Base-by-base conservation (phyloP, 73 alveolate genomes). In the Urostyla sp. region DNA sequence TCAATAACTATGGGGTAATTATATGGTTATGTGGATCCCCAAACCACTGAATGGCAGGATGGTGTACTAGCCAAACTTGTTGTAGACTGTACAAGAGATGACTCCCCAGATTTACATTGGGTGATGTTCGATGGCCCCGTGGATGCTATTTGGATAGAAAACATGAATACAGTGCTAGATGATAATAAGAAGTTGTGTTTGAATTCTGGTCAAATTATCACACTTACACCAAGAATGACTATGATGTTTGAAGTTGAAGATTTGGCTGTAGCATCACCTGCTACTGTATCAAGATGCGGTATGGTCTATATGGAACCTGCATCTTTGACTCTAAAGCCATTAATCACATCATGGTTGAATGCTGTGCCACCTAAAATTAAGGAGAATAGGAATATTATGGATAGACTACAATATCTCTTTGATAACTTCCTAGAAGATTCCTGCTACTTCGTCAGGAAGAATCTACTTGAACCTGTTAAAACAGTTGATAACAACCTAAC, bases 61-160 rank as follows among this genome's bases (percentile, higher is more conserved):
- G 99, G 99, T 43, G 95, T 97, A 10, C 94, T 97, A 11, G 99
- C 99, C 3, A 75, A 91, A 30, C 78, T 96, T 72, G 96, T 95
- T 18, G 87, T 91, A 72, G 98, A 92, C 72, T 89, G 95, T 55
- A 95, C 95, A 72, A 90, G 94, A 72, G 99, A 94, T 36, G 69
- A 91, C 40, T 84, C 94, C 7, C 49, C 87, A 36, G 95, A 94
- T 15, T 92, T 82, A 83, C 98, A 94, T 67, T 90, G 99, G 99
- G 97, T 96, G 43, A 86, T 98, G 93, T 96, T 98, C 74, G 99
- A 96, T 89, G 99, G 99, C 8, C 98, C 99, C 10, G 99, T 94
- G 10, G 98, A 95, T 90, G 94, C 99, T 27, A 67, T 94, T 36
- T 96, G 99, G 98, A 94, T 96, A 35, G 99, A 96, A 80, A 91